Percentiles rank a stretch among this genome's conserved stretches.
These are phyloP conservation scores for Aspergillus kassunensis DNA, from an alignment of 495 filamentous ascomycete genomes.

Conservation along the genomic window DNA sequence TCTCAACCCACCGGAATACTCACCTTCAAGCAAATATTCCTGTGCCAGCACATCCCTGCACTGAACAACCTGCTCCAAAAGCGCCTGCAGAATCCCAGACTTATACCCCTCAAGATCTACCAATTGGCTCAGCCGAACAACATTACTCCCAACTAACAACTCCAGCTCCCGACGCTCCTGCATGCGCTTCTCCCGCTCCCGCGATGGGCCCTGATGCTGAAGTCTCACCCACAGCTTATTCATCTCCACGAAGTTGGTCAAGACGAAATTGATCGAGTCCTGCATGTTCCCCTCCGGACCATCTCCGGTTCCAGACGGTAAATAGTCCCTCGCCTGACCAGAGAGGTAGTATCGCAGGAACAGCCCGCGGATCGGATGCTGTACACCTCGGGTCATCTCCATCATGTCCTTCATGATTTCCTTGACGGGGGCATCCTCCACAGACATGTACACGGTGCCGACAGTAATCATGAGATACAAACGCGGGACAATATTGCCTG, in stretches of 20 bases:
- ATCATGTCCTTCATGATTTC: slow-evolving; percentile 99
- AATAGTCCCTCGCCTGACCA: slow-evolving; percentile 84
- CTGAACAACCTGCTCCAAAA: slow-evolving; percentile 95
- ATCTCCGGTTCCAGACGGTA: slow-evolving; percentile 77
- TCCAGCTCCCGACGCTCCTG: slow-evolving; percentile 94
- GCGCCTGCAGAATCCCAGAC: slow-evolving; percentile 78
- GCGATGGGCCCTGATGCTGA: slow-evolving; percentile 95
- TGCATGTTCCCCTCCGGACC: slow-evolving; percentile 94
- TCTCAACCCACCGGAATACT: slow-evolving; percentile 2
- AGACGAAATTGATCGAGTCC: slow-evolving; percentile 93
- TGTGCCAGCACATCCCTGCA: slow-evolving; percentile 95
- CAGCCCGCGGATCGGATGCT: slow-evolving; percentile 90
- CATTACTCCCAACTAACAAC: slow-evolving; percentile 90
- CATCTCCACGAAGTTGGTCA: slow-evolving; percentile 99
- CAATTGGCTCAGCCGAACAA: slow-evolving; percentile 90
- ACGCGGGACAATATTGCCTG: slow-evolving; percentile 94
- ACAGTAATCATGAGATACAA: slow-evolving; percentile 99
- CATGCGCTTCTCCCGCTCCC: slow-evolving; percentile 87
- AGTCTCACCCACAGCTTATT: slow-evolving; percentile 98
- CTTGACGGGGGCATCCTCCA: slow-evolving; percentile 97
- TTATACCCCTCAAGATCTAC: slow-evolving; percentile 94
- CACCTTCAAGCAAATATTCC: slow-evolving; percentile 91
- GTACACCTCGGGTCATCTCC: slow-evolving; percentile 98
- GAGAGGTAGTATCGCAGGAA: slow-evolving; percentile 95
- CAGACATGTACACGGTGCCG: slow-evolving; percentile 97